These are phyloP conservation scores for Cordia subcordata DNA, from an alignment of 257 asterid species.

Conservation along the genomic window DNA sequence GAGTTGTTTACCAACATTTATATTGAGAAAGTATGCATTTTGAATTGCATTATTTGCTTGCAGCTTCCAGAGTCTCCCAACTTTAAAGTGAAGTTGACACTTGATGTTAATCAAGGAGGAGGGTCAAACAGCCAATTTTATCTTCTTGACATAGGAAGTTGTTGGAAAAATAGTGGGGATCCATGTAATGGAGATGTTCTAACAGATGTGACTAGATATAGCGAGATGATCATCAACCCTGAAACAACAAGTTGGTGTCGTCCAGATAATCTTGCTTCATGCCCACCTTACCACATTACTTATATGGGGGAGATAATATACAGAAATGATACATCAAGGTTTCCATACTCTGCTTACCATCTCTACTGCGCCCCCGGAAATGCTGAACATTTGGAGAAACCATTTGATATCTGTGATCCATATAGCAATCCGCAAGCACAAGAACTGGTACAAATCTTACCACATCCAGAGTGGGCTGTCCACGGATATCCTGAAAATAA, in stretches of 20 bases:
- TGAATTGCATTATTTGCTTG: slow-evolving; percentile 5
- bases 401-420: slow-evolving; percentile 80
- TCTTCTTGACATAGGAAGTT: slow-evolving; percentile 75
- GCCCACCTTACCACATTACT: slow-evolving; percentile 76
- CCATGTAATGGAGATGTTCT: slow-evolving; percentile 68
- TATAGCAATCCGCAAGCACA: slow-evolving; percentile 93
- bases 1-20: no score
- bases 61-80: slow-evolving; percentile 73
- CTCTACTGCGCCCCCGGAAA: slow-evolving; percentile 90
- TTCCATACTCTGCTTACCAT: slow-evolving; percentile 80
- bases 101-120: slow-evolving; percentile 68
- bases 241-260: slow-evolving; percentile 75
- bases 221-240: slow-evolving; percentile 87
- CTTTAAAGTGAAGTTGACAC: slow-evolving; percentile 71
- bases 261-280: slow-evolving; percentile 57
- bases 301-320: slow-evolving; percentile 47
- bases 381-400: slow-evolving; percentile 51
- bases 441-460: slow-evolving; percentile 77
- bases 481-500: slow-evolving; percentile 67
- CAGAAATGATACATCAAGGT: slow-evolving; percentile 59
- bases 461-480: slow-evolving; percentile 85
- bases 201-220: slow-evolving; percentile 80
- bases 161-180: slow-evolving; percentile 80
- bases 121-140: slow-evolving; percentile 80
- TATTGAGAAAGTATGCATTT: neutral